Conservation (phyloP, 1,284 basidiomycete genomes). For the Filobasidium uniguttulatum region DNA sequence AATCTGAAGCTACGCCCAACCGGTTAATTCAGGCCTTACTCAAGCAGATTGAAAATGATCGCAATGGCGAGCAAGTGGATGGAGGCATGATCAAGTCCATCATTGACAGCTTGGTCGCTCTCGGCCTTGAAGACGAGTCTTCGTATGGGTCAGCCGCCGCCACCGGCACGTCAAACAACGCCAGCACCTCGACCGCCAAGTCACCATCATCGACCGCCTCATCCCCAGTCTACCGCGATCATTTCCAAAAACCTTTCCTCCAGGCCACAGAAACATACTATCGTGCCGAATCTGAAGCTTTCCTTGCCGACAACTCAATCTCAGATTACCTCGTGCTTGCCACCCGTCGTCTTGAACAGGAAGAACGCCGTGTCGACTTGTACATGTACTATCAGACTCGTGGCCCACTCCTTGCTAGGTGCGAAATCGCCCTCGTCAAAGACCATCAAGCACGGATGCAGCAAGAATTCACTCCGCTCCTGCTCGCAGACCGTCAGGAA, state of each 20-base stretch:
- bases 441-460: constrained; percentile 78
- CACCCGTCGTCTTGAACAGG: constrained; percentile 80
- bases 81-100: constrained; percentile 89
- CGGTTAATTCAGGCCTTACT: constrained; percentile 81
- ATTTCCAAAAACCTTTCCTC: constrained; percentile 84
- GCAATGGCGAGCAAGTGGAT: constrained; percentile 90
- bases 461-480: constrained; percentile 84
- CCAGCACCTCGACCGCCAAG: constrained; percentile 23
- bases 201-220: constrained; percentile 55
- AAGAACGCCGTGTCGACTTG: constrained; percentile 87
- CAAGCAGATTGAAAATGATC: constrained; percentile 77
- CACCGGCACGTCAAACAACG: too few species aligned
- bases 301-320: constrained; percentile 77
- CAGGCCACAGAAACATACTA: constrained; percentile 82
- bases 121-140: constrained; percentile 83
- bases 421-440: constrained; percentile 76
- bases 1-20: constrained; percentile 51
- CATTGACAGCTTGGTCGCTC: constrained; percentile 89
- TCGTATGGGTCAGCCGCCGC: constrained; percentile 11
- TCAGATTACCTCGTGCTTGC: constrained; percentile 97
- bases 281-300: constrained; percentile 75
- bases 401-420: constrained; percentile 44
- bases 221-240: constrained; percentile 84
- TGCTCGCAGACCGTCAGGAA: constrained; percentile 85
- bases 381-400: constrained; percentile 82